Base-by-base conservation (phyloP, 306 rosid species). In the Luffa aegyptiaca region DNA sequence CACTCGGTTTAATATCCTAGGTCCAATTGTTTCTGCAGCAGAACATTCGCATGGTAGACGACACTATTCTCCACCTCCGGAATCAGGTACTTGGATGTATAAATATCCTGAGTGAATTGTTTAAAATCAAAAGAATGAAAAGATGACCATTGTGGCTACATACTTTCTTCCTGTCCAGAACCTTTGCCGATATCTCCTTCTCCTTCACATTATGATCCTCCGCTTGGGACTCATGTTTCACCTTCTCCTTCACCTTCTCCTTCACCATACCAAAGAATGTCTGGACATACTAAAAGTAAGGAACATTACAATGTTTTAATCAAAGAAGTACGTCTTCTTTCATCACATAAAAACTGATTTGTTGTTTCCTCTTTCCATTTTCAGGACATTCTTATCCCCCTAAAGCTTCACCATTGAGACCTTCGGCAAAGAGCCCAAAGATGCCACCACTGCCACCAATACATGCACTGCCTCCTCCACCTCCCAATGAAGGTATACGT, bases 381-480 rank as follows among this genome's bases (percentile, higher is more conserved):
- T 42, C 36, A 45, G 76, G 56, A 70, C 76, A 70, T 70, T 78
- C 77, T 63, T 77, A 70, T 80, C 81, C 94, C 78, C 90, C 93
- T 6, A 75, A 83, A 75, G 75, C 58, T 63, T 86, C 90, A 65
- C 88, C 92, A 79, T 45, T 79, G 5, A 81, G 62, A 57, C 84
- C 92, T 81, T 61, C 82, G 35, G 61, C 86, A 36, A 77, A 80
- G 84, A 86, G 79, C 57, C 93, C 90, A 8, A 86, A 87, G 87
- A 85, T 46, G 63, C 83, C 97, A 13, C 77, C 80, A n/a, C 75
- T 53, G 71, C 93, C 93, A 75, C 92, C 66, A 31, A 68, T 87
- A 65, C 90, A 82, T 61, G 89, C 90, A 21, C 81, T 95, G 72
- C 98, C 98, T 63, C 97, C 97, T 64, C 98, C 98, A 64, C 98